Conservation (phyloP, 139 green algal species). For the Nannochloris sp. region DNA sequence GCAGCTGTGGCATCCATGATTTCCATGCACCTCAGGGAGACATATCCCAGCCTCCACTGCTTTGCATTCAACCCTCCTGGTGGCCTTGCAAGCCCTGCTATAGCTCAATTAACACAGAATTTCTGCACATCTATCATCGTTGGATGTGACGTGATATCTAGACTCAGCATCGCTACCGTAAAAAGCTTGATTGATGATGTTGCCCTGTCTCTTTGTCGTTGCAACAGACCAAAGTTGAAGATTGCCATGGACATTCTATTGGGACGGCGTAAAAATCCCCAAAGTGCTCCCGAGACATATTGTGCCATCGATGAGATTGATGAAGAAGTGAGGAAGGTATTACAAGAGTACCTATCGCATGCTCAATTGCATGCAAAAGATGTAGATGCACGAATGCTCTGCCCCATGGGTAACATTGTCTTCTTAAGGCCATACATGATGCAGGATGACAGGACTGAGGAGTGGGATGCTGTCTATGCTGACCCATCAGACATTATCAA, state of each 20-base stretch:
- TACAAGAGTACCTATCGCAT: not conserved
- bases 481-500: conserved; percentile 12
- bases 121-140: conserved; percentile 33
- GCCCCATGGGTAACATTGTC: not conserved
- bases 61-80: conserved; percentile 37
- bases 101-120: conserved; percentile 17
- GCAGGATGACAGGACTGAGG: not conserved
- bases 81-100: conserved; percentile 22
- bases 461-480: conserved; percentile 1
- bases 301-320: not conserved
- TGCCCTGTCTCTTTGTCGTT: conserved; percentile 31
- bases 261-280: conserved; percentile 26
- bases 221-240: conserved; percentile 28
- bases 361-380: not conserved
- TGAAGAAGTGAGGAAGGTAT: not conserved
- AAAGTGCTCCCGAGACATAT: not conserved
- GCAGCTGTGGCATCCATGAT: conserved; percentile 36
- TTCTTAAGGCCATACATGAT: not conserved
- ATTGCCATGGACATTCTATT: conserved; percentile 18
- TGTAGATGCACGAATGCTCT: not conserved
- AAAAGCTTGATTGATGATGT: conserved; percentile 44
- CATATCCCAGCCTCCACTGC: conserved; percentile 32
- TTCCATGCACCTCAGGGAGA: conserved; percentile 28
- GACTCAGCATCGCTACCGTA: conserved; percentile 28
- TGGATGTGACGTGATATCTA: conserved; percentile 36